phyloP scores from a whole-genome alignment of 768 basidiomycete species.

The Tulasnella sp. region DNA sequence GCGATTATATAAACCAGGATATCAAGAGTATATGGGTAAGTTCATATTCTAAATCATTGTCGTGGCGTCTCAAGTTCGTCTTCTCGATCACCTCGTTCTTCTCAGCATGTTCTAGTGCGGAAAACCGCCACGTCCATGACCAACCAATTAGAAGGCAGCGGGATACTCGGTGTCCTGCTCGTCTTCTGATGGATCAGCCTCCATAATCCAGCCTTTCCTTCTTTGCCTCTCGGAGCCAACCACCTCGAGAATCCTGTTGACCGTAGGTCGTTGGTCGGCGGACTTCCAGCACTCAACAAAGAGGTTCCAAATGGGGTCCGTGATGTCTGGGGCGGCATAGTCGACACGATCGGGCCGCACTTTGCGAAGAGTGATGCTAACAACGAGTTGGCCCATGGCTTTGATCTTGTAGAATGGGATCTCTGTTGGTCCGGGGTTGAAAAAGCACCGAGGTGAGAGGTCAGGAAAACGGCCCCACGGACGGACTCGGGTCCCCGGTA shows the following conservation, averaged over 20 bases:
- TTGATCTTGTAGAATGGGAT: conserved; percentile 24
- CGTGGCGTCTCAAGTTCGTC: neutral
- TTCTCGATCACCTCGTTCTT: neutral
- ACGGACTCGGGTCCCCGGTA: neutral
- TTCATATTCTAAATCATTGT: neutral
- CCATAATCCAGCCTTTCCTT: neutral
- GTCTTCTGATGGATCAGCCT: neutral
- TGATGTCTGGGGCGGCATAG: neutral
- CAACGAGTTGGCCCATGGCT: conserved; percentile 17
- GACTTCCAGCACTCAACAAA: conserved; percentile 8
- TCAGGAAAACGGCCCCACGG: neutral
- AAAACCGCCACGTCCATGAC: neutral
- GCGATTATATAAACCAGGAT: neutral
- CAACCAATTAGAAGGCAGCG: neutral
- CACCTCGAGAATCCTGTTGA: conserved; percentile 1
- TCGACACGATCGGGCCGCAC: conserved; percentile 18
- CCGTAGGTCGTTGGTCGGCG: conserved; percentile 4
- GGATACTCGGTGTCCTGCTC: conserved; percentile 2
- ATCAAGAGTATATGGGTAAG: neutral
- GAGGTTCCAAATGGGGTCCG: conserved; percentile 16
- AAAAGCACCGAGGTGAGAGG: neutral
- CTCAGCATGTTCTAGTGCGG: neutral
- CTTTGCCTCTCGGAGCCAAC: neutral
- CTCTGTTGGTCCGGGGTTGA: neutral
- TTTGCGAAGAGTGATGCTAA: conserved; percentile 12